Evolutionary conservation across 2,329 filamentous ascomycete species (phyloP).

Genomic region (Talaromyces sp.): DNA sequence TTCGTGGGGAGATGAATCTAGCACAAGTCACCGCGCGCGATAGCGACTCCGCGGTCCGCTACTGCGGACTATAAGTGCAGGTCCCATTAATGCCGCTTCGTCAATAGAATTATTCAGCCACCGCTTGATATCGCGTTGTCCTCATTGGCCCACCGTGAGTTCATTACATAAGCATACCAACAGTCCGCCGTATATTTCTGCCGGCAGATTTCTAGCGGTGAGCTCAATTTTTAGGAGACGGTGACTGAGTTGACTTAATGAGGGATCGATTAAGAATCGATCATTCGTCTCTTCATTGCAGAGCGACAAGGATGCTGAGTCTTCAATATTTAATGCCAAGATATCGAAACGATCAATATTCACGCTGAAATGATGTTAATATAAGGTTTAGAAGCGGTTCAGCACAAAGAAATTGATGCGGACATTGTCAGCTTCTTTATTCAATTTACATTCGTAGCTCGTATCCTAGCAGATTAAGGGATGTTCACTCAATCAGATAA

Average conservation of each 20-base stretch:
- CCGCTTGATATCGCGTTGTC: background rate
- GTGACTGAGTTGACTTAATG: background rate
- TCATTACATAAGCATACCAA: background rate
- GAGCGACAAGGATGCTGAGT: background rate
- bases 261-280: background rate
- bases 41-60: background rate
- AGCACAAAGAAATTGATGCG: background rate
- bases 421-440: background rate
- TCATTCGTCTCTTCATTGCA: background rate
- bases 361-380: background rate
- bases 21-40: background rate
- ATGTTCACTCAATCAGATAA: background rate
- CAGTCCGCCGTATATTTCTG: background rate
- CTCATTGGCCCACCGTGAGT: background rate
- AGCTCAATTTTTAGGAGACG: background rate
- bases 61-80: background rate
- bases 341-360: background rate
- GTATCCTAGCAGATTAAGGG: background rate
- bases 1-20: background rate
- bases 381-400: too few relatives aligned
- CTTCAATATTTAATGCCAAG: background rate
- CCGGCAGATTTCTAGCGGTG: constrained; percentile 5
- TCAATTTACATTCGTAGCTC: background rate
- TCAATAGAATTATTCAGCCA: background rate
- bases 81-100: background rate